Conservation (phyloP, 2,329 filamentous ascomycete genomes). For the Biscogniauxia sp. region DNA sequence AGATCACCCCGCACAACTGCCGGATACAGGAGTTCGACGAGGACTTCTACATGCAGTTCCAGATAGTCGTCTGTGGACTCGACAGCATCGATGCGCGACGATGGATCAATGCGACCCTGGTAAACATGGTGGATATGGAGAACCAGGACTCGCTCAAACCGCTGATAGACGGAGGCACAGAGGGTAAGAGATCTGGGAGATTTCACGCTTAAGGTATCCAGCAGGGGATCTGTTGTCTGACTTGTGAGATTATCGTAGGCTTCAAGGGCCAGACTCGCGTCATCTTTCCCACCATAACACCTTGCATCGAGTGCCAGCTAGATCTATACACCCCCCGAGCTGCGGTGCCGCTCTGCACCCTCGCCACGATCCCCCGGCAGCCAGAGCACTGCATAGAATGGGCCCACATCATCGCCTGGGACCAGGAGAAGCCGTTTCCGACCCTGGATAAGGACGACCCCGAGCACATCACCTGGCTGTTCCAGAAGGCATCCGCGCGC, state of each 20-base stretch:
- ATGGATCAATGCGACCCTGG: constrained; percentile 95
- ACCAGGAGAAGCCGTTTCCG: constrained; percentile 78
- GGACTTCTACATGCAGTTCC: constrained; percentile 96
- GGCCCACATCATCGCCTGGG: constrained; percentile 98
- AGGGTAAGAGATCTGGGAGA: constrained; percentile 51
- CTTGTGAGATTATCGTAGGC: constrained; percentile 45
- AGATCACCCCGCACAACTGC: constrained; percentile 89
- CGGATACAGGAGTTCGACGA: constrained; percentile 97
- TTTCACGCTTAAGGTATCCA: not conserved
- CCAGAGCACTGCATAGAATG: constrained; percentile 98
- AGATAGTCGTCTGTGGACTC: constrained; percentile 86
- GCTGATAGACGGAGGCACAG: constrained; percentile 92
- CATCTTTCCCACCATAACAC: constrained; percentile 86
- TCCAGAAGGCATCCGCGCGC: constrained; percentile 75
- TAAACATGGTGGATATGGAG: constrained; percentile 83
- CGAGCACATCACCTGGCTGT: constrained; percentile 97
- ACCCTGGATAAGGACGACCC: constrained; percentile 92
- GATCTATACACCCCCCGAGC: constrained; percentile 98
- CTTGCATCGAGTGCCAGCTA: constrained; percentile 96
- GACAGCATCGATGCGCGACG: constrained; percentile 97
- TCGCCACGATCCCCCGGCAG: constrained; percentile 93
- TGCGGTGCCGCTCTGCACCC: constrained; percentile 93
- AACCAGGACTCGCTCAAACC: constrained; percentile 87
- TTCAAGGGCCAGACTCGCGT: constrained; percentile 97
- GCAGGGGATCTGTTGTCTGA: constrained; percentile 10